phyloP scores from a whole-genome alignment of 148 eudicot species.

The Chenopodium berlandieri region DNA sequence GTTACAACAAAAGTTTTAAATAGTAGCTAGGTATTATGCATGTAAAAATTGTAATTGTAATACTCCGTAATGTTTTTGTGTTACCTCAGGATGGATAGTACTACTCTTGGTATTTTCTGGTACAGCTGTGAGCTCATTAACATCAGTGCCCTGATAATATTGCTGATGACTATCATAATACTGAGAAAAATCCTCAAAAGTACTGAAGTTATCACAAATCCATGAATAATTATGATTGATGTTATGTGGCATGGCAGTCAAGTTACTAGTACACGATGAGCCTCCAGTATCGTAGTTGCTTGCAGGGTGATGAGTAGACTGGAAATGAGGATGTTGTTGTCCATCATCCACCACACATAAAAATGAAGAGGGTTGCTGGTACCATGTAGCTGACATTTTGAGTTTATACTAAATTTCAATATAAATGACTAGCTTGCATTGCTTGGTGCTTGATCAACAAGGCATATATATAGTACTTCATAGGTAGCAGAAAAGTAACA shows the following conservation, averaged over 20 bases:
- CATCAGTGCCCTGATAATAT: background rate
- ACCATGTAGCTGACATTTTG: constrained; percentile 4
- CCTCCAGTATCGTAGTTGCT: background rate
- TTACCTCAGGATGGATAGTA: background rate
- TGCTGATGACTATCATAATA: background rate
- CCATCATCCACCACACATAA: background rate
- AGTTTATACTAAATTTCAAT: background rate
- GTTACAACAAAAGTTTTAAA: no score
- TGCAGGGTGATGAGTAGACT: background rate
- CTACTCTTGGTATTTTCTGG: background rate
- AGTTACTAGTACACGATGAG: background rate
- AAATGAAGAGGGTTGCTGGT: background rate
- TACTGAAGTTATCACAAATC: background rate
- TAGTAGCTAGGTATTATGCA: no score
- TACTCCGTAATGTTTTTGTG: background rate
- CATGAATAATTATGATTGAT: background rate
- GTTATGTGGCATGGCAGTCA: background rate
- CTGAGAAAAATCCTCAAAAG: constrained; percentile 1
- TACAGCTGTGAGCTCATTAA: background rate
- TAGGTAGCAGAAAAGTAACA: background rate
- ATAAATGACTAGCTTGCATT: background rate
- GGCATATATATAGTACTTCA: background rate
- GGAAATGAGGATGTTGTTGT: background rate
- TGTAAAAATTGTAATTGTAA: no score
- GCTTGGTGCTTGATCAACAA: background rate